A percentile compares a stretch with the other conserved stretches of the same genome.
These are phyloP conservation scores for Manihot esculenta DNA, from an alignment of 441 rosid genomes.

Conservation along the genomic window DNA sequence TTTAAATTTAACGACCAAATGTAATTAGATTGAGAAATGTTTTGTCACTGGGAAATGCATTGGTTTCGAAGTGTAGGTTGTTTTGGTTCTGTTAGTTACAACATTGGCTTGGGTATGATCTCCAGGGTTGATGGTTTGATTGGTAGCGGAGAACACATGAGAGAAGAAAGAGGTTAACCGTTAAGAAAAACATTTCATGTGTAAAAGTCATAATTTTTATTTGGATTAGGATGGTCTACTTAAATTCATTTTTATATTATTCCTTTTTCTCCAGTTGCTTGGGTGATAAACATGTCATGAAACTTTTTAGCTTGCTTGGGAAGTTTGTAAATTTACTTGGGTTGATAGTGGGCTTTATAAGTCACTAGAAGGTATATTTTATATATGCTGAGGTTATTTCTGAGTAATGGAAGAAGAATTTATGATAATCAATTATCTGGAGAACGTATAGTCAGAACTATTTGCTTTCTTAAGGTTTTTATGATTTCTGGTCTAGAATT, in stretches of 20 bases:
- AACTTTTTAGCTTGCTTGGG: background rate
- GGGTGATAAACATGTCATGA: background rate
- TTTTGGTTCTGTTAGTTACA: background rate
- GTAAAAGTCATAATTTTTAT: background rate
- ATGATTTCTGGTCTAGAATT: background rate
- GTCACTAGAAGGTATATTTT: no score
- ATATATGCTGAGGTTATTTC: background rate
- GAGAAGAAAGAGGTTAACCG: background rate
- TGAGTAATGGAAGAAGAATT: background rate
- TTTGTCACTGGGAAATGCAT: background rate
- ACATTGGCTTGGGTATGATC: background rate
- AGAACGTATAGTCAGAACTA: background rate
- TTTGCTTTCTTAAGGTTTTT: background rate
- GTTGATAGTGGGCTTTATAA: background rate
- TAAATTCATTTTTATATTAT: background rate
- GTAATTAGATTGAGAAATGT: background rate
- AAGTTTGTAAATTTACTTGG: background rate
- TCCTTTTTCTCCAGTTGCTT: background rate
- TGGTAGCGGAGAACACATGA: background rate
- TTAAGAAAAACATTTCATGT: background rate
- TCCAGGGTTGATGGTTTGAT: background rate
- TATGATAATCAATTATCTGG: background rate
- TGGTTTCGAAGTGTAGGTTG: background rate
- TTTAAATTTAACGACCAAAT: constrained; percentile 4
- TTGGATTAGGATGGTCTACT: background rate